A percentile compares a stretch with the other conserved stretches of the same genome.
phyloP scores from a whole-genome alignment of 2,329 filamentous ascomycete species.

The Colletotrichum neosansevieriae region DNA sequence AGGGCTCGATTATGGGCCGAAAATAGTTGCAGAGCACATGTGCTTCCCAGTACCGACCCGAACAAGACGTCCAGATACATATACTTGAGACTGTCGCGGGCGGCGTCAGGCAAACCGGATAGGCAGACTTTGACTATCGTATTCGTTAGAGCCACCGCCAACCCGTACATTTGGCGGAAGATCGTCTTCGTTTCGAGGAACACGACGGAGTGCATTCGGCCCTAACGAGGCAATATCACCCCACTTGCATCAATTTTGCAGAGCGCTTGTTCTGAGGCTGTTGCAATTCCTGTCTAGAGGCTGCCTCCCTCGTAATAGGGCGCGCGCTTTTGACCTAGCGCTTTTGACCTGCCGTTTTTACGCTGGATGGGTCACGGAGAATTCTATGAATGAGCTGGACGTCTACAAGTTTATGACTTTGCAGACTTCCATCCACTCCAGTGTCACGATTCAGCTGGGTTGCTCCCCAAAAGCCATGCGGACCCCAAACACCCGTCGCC shows the following conservation, averaged over 20 bases:
- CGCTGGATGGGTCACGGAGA: background rate
- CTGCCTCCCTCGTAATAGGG: conserved; percentile 7
- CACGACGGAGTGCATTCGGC: background rate
- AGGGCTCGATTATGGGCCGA: conserved; percentile 8
- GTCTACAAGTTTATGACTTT: conserved; percentile 12
- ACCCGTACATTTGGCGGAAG: background rate
- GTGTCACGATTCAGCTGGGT: conserved; percentile 10
- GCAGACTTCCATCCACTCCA: background rate
- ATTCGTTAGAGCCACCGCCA: conserved; percentile 32
- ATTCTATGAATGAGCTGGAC: no score
- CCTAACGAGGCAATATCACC: background rate
- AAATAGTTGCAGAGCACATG: conserved; percentile 3
- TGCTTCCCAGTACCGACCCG: background rate
- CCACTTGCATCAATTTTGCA: background rate
- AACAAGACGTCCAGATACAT: no score
- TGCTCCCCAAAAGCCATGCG: background rate
- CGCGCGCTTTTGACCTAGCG: background rate
- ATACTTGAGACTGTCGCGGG: no score
- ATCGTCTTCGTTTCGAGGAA: background rate
- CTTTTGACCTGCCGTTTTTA: background rate
- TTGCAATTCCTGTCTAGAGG: background rate
- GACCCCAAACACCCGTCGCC: conserved; percentile 14
- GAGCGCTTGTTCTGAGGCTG: background rate
- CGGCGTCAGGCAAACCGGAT: background rate
- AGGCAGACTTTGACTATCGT: background rate